Percentiles rank a stretch among this genome's conserved stretches.
Evolutionary conservation across 352 stramenopile genomes (phyloP).

Genomic region (Pythium oligandrum): DNA sequence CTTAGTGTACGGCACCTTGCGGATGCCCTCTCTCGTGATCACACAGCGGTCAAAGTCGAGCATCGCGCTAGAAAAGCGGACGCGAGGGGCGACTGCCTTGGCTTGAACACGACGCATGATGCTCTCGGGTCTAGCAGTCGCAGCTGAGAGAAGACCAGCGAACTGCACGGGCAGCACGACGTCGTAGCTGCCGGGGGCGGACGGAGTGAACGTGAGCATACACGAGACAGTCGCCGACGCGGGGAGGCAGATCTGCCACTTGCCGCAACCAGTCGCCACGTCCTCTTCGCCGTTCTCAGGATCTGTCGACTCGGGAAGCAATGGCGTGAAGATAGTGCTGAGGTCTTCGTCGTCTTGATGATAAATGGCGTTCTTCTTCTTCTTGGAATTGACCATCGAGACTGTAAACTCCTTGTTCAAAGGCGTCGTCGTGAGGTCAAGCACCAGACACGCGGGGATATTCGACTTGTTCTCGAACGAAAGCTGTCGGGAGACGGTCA

Average conservation of each 20-base stretch:
- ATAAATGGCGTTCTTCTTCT: conserved; percentile 8
- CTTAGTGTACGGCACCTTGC: conserved; percentile 86
- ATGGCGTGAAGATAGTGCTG: conserved; percentile 71
- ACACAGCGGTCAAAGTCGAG: conserved; percentile 86
- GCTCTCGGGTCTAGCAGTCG: conserved; percentile 17
- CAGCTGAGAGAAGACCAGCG: conserved; percentile 28
- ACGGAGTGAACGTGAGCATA: conserved; percentile 74
- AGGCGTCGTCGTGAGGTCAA: conserved; percentile 50
- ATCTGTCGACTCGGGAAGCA: conserved; percentile 18
- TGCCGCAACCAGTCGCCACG: conserved; percentile 27
- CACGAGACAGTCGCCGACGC: conserved; percentile 62
- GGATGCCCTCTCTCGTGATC: conserved; percentile 77
- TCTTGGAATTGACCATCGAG: conserved; percentile 13
- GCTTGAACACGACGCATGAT: conserved; percentile 50
- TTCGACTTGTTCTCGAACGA: conserved; percentile 73
- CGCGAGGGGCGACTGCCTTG: conserved; percentile 41
- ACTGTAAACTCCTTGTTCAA: conserved; percentile 67
- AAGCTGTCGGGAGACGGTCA: conserved; percentile 51
- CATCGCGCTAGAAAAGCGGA: conserved; percentile 67
- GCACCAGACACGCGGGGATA: conserved; percentile 72
- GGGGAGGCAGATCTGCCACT: conserved; percentile 74
- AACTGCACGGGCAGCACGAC: conserved; percentile 77
- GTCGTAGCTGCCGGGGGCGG: conserved; percentile 31
- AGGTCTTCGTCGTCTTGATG: conserved; percentile 56
- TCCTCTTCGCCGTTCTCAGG: neutral